A percentile compares a stretch with the other conserved stretches of the same genome.
Conservation (phyloP, 2,329 filamentous ascomycete species). For the Myrmaecium sp. region DNA sequence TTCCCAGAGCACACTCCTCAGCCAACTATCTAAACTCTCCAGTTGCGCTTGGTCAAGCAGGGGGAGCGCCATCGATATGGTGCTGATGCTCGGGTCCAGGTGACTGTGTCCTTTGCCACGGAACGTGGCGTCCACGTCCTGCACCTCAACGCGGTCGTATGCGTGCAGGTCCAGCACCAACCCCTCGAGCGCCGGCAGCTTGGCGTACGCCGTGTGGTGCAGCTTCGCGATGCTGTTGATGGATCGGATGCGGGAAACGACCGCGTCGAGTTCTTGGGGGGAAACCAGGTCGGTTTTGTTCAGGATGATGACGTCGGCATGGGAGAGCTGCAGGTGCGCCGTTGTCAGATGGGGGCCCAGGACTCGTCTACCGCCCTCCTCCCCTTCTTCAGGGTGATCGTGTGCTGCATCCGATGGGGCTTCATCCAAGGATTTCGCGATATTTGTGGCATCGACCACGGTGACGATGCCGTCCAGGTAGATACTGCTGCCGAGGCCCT, state of each 20-base stretch:
- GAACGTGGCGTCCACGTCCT: constrained; percentile 48
- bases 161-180: constrained; percentile 80
- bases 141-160: constrained; percentile 62
- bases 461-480: constrained; percentile 96
- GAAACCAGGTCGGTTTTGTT: constrained; percentile 85
- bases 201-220: constrained; percentile 63
- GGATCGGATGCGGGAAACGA: constrained; percentile 54
- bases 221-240: constrained; percentile 86
- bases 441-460: constrained; percentile 86
- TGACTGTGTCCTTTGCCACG: constrained; percentile 70
- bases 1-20: constrained; percentile 76
- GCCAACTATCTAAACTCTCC: constrained; percentile 56
- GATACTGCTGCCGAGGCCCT: constrained; percentile 84
- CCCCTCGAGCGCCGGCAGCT: constrained; percentile 68
- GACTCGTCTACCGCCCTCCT: too few relatives aligned
- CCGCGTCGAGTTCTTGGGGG: constrained; percentile 46
- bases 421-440: constrained; percentile 67
- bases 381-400: constrained; percentile 33
- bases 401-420: constrained; percentile 23
- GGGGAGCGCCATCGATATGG: constrained; percentile 54
- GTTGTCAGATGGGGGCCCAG: constrained; percentile 63
- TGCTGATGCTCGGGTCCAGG: constrained; percentile 82
- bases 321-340: constrained; percentile 89
- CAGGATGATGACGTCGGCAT: constrained; percentile 85
- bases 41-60: constrained; percentile 41